phyloP scores from a whole-genome alignment of 768 basidiomycete genomes.

The Auriscalpium orientale region DNA sequence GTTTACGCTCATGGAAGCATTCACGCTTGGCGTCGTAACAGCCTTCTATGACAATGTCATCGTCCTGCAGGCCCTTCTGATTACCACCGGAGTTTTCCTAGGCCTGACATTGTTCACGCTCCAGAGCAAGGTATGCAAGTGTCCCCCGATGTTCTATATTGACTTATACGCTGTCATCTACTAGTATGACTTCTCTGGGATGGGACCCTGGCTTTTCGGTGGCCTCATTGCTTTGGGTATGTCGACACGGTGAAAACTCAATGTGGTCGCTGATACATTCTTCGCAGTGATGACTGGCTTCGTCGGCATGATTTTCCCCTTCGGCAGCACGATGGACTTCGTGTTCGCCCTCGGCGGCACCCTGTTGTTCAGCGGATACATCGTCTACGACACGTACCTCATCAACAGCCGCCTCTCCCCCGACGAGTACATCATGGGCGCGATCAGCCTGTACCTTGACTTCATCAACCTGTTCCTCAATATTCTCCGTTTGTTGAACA shows the following conservation, averaged over 20 bases:
- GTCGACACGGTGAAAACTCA: constrained; percentile 16
- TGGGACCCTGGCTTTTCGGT: constrained; percentile 87
- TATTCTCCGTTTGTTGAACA: constrained; percentile 76
- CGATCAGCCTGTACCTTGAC: constrained; percentile 92
- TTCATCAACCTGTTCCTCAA: constrained; percentile 87
- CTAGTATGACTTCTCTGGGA: constrained; percentile 89
- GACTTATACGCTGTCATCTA: background rate
- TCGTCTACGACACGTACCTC: constrained; percentile 84
- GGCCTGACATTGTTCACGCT: constrained; percentile 93
- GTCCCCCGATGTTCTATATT: background rate
- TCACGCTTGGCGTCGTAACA: constrained; percentile 80
- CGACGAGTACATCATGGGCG: constrained; percentile 89
- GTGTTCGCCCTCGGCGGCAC: constrained; percentile 72
- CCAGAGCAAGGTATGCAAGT: constrained; percentile 71
- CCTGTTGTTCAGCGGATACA: constrained; percentile 82
- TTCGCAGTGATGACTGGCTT: constrained; percentile 67
- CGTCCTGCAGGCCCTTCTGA: constrained; percentile 85
- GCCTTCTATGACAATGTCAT: constrained; percentile 66
- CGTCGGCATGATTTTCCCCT: constrained; percentile 83
- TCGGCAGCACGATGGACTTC: constrained; percentile 73
- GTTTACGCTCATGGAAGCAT: constrained; percentile 89
- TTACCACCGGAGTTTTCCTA: constrained; percentile 88
- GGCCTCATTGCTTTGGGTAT: constrained; percentile 71
- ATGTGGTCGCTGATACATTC: background rate
- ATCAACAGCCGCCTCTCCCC: constrained; percentile 86